phyloP scores from a whole-genome alignment of 371 early-diverging fungal species.

The Blastocladiella emersonii region DNA sequence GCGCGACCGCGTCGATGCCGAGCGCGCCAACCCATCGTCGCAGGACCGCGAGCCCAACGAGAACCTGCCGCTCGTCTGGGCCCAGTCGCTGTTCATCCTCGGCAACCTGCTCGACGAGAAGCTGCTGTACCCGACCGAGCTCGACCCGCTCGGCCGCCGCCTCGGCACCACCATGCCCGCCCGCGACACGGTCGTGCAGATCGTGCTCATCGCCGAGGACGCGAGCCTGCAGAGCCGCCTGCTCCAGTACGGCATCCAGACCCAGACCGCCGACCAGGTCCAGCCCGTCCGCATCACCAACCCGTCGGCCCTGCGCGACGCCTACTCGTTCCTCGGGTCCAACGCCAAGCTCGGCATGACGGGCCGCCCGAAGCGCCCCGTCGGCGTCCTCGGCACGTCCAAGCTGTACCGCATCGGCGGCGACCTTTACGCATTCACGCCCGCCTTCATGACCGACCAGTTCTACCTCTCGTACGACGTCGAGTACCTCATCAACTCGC shows the following conservation, averaged over 20 bases:
- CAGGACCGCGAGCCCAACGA: conserved; percentile 71
- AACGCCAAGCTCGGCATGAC: conserved; percentile 62
- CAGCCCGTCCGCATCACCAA: conserved; percentile 55
- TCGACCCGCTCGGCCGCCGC: conserved; percentile 76
- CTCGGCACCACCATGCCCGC: conserved; percentile 30
- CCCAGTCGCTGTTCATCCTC: conserved; percentile 66
- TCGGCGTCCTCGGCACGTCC: conserved; percentile 61
- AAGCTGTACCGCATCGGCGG: conserved; percentile 72
- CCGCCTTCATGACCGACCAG: conserved; percentile 73
- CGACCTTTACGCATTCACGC: conserved; percentile 67
- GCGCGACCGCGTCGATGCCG: conserved; percentile 50
- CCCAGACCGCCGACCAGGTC: conserved; percentile 53
- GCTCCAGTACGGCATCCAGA: conserved; percentile 61
- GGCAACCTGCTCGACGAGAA: conserved; percentile 66
- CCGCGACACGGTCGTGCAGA: conserved; percentile 52
- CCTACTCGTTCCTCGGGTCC: conserved; percentile 55
- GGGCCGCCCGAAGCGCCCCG: conserved; percentile 59
- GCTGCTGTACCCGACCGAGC: conserved; percentile 55
- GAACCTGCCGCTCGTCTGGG: conserved; percentile 83
- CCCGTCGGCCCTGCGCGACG: conserved; percentile 67
- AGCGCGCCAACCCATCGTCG: conserved; percentile 52
- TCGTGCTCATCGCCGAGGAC: conserved; percentile 65
- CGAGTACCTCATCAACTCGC: conserved; percentile 56
- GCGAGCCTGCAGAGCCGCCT: conserved; percentile 51
- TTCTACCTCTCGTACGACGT: conserved; percentile 74